Evolutionary conservation across 768 basidiomycete genomes (phyloP).

Genomic region (Dioszegia crocea): DNA sequence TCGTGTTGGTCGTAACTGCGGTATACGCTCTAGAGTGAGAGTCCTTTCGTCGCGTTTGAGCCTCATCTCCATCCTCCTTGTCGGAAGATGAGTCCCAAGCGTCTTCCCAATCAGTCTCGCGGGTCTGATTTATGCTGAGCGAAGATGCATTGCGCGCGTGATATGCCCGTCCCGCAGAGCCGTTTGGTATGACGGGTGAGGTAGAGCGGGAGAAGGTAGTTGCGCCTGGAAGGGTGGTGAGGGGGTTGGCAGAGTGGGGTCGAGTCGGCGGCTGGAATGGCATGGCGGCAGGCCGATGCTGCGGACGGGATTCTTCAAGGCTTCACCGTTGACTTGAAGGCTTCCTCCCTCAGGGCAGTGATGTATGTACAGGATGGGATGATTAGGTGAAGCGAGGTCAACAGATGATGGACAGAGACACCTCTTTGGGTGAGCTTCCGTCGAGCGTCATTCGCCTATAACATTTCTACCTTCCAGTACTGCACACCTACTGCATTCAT

Average conservation of each 20-base stretch:
- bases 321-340: too few species aligned
- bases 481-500: too few species aligned
- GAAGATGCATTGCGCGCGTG: conserved; percentile 5
- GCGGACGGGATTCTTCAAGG: not conserved
- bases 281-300: conserved; percentile 11
- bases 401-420: too few species aligned
- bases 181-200: conserved; percentile 10
- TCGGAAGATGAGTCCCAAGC: conserved; percentile 48
- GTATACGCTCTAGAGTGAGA: not conserved
- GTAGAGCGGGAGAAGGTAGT: conserved; percentile 25
- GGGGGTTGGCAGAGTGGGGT: conserved; percentile 40
- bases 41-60: not conserved
- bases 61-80: conserved; percentile 29
- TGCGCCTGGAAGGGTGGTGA: conserved; percentile 20
- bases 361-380: too few species aligned
- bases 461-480: too few species aligned
- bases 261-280: conserved; percentile 43
- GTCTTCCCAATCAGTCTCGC: conserved; percentile 42
- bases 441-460: too few species aligned
- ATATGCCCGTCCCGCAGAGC: not conserved
- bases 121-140: conserved; percentile 3
- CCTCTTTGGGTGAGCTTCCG: too few species aligned
- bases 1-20: not conserved
- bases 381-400: too few species aligned
- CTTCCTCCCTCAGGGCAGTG: too few species aligned